Conservation (phyloP, 768 basidiomycete species). For the Termitomyces sp. region DNA sequence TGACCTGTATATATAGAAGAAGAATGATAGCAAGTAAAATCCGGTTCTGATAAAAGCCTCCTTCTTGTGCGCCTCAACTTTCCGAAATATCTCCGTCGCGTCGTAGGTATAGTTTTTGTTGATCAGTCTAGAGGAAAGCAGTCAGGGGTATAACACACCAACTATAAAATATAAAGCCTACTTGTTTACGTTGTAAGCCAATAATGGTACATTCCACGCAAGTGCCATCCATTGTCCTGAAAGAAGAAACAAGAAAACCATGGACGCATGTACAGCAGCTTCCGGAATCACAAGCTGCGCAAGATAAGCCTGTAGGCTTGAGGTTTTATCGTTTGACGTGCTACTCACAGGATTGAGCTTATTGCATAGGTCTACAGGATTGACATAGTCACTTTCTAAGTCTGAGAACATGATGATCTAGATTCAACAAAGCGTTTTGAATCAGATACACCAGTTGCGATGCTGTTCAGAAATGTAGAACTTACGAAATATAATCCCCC, state of each 20-base stretch:
- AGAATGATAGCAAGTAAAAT: slow-evolving; percentile 87
- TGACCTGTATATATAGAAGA: slow-evolving; percentile 87
- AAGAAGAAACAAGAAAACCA: slow-evolving; percentile 83
- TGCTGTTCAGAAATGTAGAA: slow-evolving; percentile 14
- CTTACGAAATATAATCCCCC: slow-evolving; percentile 99
- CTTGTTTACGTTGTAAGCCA: slow-evolving; percentile 94
- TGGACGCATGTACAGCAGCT: slow-evolving; percentile 88
- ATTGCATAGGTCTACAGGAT: slow-evolving; percentile 99
- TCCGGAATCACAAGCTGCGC: slow-evolving; percentile 92
- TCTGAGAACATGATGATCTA: slow-evolving; percentile 99
- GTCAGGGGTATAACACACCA: not conserved
- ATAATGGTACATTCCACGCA: slow-evolving; percentile 80
- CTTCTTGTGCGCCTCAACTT: slow-evolving; percentile 89
- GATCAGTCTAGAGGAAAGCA: slow-evolving; percentile 57
- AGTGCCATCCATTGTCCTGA: slow-evolving; percentile 97
- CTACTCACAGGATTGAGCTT: slow-evolving; percentile 85
- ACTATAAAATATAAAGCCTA: slow-evolving; percentile 32
- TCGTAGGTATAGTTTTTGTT: slow-evolving; percentile 97
- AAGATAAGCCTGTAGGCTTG: not conserved
- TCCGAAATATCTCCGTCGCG: slow-evolving; percentile 99
- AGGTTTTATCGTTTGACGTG: slow-evolving; percentile 11
- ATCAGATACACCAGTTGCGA: not conserved
- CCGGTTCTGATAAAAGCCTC: slow-evolving; percentile 93
- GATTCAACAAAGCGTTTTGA: not conserved
- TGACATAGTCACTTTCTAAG: slow-evolving; percentile 99